Evolutionary conservation across 768 basidiomycete species (phyloP).

Genomic region (Lentinus brumalis): DNA sequence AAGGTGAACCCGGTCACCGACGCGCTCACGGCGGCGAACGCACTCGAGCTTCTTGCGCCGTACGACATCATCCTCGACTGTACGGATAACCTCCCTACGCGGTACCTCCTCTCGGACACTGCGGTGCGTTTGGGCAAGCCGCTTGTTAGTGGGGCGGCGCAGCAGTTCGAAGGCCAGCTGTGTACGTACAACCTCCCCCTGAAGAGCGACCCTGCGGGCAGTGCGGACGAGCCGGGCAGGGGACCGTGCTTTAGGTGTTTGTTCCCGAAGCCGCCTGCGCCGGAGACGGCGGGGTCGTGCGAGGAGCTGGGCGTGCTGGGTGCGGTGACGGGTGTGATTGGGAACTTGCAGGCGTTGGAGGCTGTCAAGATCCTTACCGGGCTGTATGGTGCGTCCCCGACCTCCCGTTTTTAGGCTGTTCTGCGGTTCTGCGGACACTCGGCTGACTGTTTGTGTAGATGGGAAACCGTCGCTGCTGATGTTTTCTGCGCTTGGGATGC

Average conservation of each 20-base stretch:
- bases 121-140: constrained; percentile 76
- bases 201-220: neutral
- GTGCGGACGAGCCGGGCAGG: constrained; percentile 27
- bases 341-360: constrained; percentile 87
- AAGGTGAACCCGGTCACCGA: constrained; percentile 53
- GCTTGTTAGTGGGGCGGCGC: constrained; percentile 92
- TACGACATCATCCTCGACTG: constrained; percentile 90
- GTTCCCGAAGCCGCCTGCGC: constrained; percentile 79
- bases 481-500: constrained; percentile 67
- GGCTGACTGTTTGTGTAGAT: constrained; percentile 44
- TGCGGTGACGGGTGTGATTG: constrained; percentile 86
- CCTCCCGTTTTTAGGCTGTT: neutral
- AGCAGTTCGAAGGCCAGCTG: constrained; percentile 80
- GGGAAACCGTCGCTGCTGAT: constrained; percentile 65
- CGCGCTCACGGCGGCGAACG: constrained; percentile 64
- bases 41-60: constrained; percentile 54
- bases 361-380: constrained; percentile 78
- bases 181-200: constrained; percentile 60
- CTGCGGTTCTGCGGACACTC: too few relatives aligned
- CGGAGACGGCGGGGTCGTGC: constrained; percentile 69
- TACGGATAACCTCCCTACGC: constrained; percentile 90
- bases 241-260: constrained; percentile 95
- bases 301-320: constrained; percentile 90
- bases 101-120: constrained; percentile 90
- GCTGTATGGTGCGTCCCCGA: constrained; percentile 52